Evolutionary conservation across 495 filamentous ascomycete species (phyloP).

Genomic region (Bathelium albidoporum): DNA sequence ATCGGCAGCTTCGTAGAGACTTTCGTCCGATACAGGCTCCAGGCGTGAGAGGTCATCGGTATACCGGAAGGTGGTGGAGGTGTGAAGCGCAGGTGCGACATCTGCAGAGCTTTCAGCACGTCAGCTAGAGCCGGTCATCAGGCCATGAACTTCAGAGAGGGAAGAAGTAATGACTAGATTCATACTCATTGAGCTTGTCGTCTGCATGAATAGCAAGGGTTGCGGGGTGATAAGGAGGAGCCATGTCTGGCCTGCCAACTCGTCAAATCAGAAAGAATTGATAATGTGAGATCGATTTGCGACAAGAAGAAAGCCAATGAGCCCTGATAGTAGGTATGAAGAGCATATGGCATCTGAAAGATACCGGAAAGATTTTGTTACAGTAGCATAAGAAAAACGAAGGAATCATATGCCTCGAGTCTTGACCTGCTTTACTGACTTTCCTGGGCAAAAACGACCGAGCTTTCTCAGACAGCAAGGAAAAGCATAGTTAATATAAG

Average conservation of each 20-base stretch:
- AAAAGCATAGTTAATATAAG: too few relatives aligned
- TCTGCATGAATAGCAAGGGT: conserved; percentile 82
- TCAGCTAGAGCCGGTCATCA: background rate
- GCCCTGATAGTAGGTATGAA: background rate
- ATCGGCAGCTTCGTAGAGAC: conserved; percentile 14
- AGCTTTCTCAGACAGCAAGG: too few relatives aligned
- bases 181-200: conserved; percentile 51
- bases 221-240: conserved; percentile 34
- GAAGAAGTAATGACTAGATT: background rate
- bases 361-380: too few relatives aligned
- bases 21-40: conserved; percentile 35
- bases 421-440: too few relatives aligned
- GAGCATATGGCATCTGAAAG: too few relatives aligned
- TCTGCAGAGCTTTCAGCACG: conserved; percentile 41
- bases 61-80: conserved; percentile 85
- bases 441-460: too few relatives aligned
- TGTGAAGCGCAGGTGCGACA: conserved; percentile 76
- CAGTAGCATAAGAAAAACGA: too few relatives aligned
- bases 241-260: background rate
- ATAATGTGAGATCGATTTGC: too few relatives aligned
- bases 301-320: too few relatives aligned
- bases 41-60: conserved; percentile 54
- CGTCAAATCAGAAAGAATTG: too few relatives aligned
- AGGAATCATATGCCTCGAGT: too few relatives aligned
- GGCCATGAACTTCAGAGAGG: too few relatives aligned